Base-by-base conservation (phyloP, 768 basidiomycete species). In the Suillus occidentalis region DNA sequence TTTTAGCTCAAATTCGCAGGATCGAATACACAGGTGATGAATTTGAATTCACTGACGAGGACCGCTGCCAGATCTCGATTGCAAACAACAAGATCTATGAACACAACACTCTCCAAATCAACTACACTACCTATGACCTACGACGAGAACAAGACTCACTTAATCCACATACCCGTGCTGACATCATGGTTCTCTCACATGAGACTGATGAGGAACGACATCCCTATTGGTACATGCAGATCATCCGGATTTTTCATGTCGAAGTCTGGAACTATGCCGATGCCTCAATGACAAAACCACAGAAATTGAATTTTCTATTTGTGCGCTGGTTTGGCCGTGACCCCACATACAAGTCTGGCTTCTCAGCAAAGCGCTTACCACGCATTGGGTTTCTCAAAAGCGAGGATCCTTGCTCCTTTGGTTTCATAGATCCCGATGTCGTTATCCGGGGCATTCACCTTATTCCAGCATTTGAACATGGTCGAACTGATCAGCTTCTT, bases 351-450 rank as follows among this genome's bases (percentile, higher is more conserved):
- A 39, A 28, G 1, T 70, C 66, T 16, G 78, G 82, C 1, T 76
- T 76, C 65, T 67, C 67, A 1, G 49, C 63, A 0, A 68, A 73
- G 16, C 71, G 72, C 0, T 70, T 84, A 0, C 81, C 77, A 3
- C 70, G 73, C 2, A 43, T 87, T 4, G 16, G 40, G 16, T 42
- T 42, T 18, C 40, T 42, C 16, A 42, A 5, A 42, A 16, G 40
- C 40, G 16, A 71, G 0, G 73, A 76, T 28, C 47, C 61, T 0
- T 25, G 14, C 5, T 73, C 79, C 3, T 85, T 84, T 63, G 79
- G 83, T 0, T 85, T 86, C 58, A n/a, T 85, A 0, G 76, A 85
- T 67, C 85, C 84, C 0, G 62, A 64, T 0, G 65, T 71, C 0
- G 75, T 86, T 2, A 69, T 86, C 42, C 72, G 78, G 0, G 78